A percentile compares a stretch with the other conserved stretches of the same genome.
phyloP scores from a whole-genome alignment of 441 rosid species.

The Dalechampia spathulata region DNA sequence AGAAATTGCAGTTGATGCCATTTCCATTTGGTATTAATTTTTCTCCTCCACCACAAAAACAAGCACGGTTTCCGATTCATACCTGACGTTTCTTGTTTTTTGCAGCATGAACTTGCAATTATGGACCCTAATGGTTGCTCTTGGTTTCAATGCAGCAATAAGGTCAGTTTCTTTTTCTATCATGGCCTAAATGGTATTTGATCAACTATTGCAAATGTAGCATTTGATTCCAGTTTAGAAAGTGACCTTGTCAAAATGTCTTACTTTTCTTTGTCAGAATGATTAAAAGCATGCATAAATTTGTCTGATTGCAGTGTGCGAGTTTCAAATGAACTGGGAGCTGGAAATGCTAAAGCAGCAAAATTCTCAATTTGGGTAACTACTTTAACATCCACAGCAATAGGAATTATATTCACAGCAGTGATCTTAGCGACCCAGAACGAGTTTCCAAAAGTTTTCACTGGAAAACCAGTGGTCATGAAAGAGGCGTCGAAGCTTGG shows the following conservation, averaged over 20 bases:
- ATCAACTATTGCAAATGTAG: no score
- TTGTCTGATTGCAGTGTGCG: conserved; percentile 32
- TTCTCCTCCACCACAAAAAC: no score
- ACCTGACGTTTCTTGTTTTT: background rate
- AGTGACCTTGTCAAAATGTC: no score
- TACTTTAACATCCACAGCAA: conserved; percentile 19
- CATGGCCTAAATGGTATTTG: background rate
- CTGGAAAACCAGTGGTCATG: conserved; percentile 19
- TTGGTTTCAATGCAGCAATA: conserved; percentile 78
- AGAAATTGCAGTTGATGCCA: no score
- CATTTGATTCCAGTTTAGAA: no score
- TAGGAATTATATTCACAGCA: conserved; percentile 27
- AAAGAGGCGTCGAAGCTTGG: conserved; percentile 32
- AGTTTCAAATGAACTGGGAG: no score
- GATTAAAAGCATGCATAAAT: background rate
- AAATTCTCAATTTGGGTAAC: no score
- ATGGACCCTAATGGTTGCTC: conserved; percentile 56
- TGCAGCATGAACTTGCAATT: conserved; percentile 74
- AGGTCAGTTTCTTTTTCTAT: conserved; percentile 35
- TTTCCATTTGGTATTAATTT: no score
- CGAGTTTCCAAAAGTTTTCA: conserved; percentile 34
- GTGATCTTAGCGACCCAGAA: conserved; percentile 21
- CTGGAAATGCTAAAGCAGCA: no score
- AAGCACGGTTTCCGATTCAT: no score
- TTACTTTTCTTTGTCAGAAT: no score